Conservation (phyloP, 768 basidiomycete species). For the Gymnopilus junonius region DNA sequence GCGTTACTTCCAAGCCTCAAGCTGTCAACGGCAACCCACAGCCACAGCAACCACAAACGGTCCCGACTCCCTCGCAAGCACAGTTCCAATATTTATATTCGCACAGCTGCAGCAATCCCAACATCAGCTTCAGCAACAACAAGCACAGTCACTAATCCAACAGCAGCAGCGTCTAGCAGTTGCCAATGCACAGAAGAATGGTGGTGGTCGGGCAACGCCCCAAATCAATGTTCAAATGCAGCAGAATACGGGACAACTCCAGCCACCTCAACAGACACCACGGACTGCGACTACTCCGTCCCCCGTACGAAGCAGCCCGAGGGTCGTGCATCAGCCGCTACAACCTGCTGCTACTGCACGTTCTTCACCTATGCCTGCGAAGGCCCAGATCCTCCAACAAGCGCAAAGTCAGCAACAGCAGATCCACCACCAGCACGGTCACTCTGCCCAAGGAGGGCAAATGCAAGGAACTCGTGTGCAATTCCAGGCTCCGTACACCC, state of each 20-base stretch:
- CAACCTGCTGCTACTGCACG: constrained; percentile 20
- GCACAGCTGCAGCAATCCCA: constrained; percentile 22
- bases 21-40: constrained; percentile 4
- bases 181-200: constrained; percentile 16
- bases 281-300: constrained; percentile 22
- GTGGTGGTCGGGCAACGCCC: constrained; percentile 25
- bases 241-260: constrained; percentile 27
- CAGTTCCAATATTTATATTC: constrained; percentile 14
- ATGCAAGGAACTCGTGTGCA: constrained; percentile 21
- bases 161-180: constrained; percentile 23
- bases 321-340: constrained; percentile 35
- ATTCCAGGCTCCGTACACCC: constrained; percentile 36
- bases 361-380: constrained; percentile 26
- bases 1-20: constrained; percentile 4
- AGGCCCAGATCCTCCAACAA: constrained; percentile 29
- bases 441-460: constrained; percentile 21
- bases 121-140: constrained; percentile 21
- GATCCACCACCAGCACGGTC: constrained; percentile 24
- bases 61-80: constrained; percentile 2
- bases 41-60: constrained; percentile 17
- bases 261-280: constrained; percentile 4
- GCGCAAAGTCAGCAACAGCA: constrained; percentile 19
- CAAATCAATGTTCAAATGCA: constrained; percentile 18
- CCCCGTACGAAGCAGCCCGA: constrained; percentile 40
- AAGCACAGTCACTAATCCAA: constrained; percentile 6